A percentile compares a stretch with the other conserved stretches of the same genome.
phyloP scores from a whole-genome alignment of 345 rosid species.

The Bruguiera parviflora region DNA sequence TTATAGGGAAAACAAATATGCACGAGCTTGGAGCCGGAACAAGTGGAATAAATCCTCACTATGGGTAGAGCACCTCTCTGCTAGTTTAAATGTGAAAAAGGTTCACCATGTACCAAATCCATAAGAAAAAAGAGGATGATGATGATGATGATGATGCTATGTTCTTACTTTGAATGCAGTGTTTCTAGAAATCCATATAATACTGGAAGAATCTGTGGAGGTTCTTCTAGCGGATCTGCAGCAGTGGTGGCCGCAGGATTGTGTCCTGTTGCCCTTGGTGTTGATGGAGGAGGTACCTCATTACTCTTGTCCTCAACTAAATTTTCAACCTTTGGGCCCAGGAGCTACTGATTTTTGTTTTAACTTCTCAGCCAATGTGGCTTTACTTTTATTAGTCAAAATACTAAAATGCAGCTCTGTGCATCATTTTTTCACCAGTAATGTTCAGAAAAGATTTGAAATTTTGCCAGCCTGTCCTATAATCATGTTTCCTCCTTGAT shows the following conservation, averaged over 20 bases:
- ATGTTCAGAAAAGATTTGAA: too few species aligned
- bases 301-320: not conserved
- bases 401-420: too few species aligned
- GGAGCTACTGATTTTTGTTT: too few species aligned
- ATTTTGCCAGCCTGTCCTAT: too few species aligned
- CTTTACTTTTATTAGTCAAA: too few species aligned
- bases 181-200: constrained; percentile 60
- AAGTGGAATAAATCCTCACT: constrained; percentile 75
- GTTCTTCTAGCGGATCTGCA: constrained; percentile 80
- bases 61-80: constrained; percentile 35
- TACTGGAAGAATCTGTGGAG: constrained; percentile 47
- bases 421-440: too few species aligned
- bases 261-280: constrained; percentile 77
- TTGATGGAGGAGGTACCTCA: constrained; percentile 71
- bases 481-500: too few species aligned
- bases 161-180: constrained; percentile 25
- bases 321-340: too few species aligned
- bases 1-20: constrained; percentile 76
- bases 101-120: too few species aligned
- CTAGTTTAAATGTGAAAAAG: not conserved
- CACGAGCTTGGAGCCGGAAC: constrained; percentile 85
- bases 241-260: constrained; percentile 71
- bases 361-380: too few species aligned
- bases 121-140: not conserved
- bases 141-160: not conserved